Evolutionary conservation across 1,284 basidiomycete genomes (phyloP), one percentile per base, ranked within the genome.

Genomic region (Ceratorhiza oryzae-sativae): DNA sequence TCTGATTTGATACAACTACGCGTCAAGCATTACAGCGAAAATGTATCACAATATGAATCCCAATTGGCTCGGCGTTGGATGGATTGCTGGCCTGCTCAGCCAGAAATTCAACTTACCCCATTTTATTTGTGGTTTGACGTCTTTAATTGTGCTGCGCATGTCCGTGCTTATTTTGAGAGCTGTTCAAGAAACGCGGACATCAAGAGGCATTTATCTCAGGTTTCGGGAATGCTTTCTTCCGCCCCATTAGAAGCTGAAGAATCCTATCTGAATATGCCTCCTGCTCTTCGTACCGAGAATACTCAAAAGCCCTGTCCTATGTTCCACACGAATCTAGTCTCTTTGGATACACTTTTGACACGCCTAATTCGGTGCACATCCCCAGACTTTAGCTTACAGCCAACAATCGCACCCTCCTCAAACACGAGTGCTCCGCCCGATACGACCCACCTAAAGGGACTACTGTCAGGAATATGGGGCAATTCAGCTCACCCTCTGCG

Each of bases 1-100:
- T 6, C 41, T 20, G 36, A 65, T 6, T 45, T 23, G 27, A 23
- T 8, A 6, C 34, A 13, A 32, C 18, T 39, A 18, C 32, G n/a
- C 8, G 13, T 3, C 5, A 30, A 34, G 3, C 15, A 67, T 36
- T 55, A 68, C 30, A 34, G 51, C 13, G 5, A 1, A n/a, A 42
- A 68, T 15, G 48, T 62, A 12, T 20, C 41, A 6, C 3, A 15
- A 2, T 13, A 41, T 42, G n/a, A 27, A 20, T 45, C 45, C 6
- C 27, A 65, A 15, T 41, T 72, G 10, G 30, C 42, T 23, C 27
- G 25, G 12, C 34, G 13, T 3, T 45, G 55, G 34, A 6, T 58
- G 41, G 34, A 59, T 12, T 41, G 42, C 15, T 70, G 67, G 67
- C 67, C 67, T n/a, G n/a, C n/a, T n/a, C n/a, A n/a, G n/a, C n/a